Conservation (phyloP, 805 yeast genomes). For the Ogataea kodamae region DNA sequence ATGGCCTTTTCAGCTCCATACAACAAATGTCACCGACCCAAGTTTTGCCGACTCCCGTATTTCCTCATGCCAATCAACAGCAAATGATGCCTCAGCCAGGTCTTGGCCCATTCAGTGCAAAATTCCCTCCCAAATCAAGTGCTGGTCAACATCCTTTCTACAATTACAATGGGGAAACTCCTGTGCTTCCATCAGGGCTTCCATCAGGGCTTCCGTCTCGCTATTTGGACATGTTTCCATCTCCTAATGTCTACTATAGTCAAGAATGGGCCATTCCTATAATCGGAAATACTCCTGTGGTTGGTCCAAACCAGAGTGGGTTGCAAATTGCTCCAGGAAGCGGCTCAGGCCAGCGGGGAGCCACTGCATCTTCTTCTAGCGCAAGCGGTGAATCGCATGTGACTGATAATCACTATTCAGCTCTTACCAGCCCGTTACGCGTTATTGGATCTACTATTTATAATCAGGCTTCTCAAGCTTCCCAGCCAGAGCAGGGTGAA, state of each 20-base stretch:
- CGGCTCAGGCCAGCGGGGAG: constrained; percentile 17
- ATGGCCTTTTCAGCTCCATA: constrained; percentile 28
- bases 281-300: constrained; percentile 40
- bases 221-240: constrained; percentile 73
- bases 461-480: constrained; percentile 21
- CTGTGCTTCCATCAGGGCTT: constrained; percentile 44
- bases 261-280: constrained; percentile 51
- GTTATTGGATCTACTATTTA: constrained; percentile 27
- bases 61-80: constrained; percentile 24
- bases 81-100: constrained; percentile 23
- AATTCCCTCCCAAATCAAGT: constrained; percentile 14
- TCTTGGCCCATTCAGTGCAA: constrained; percentile 12
- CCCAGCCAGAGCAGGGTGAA: constrained; percentile 1
- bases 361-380: constrained; percentile 7
- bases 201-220: constrained; percentile 66
- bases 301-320: constrained; percentile 27
- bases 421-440: constrained; percentile 25
- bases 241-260: constrained; percentile 74
- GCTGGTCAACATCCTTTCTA: constrained; percentile 13
- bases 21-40: constrained; percentile 35
- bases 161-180: constrained; percentile 44
- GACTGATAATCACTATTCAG: constrained; percentile 6
- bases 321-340: constrained; percentile 14
- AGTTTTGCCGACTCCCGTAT: constrained; percentile 28
- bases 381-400: constrained; percentile 9